These are phyloP conservation scores for Lactarius trivialis DNA, from an alignment of 768 basidiomycete genomes.

Conservation along the genomic window DNA sequence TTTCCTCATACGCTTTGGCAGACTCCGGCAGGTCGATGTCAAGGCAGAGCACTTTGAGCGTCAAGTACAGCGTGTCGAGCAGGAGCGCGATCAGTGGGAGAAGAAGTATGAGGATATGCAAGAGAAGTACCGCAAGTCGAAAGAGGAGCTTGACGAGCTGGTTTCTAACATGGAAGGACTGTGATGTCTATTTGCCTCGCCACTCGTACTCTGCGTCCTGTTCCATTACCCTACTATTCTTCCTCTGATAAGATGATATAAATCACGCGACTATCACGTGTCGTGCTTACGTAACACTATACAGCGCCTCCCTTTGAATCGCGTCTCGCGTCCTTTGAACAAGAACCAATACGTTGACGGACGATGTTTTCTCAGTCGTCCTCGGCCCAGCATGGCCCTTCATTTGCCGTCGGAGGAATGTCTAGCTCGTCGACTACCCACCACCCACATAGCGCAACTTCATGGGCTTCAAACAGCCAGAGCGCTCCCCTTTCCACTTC, in stretches of 20 bases:
- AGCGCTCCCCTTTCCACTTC: constrained; percentile 40
- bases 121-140: constrained; percentile 63
- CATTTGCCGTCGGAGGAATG: constrained; percentile 58
- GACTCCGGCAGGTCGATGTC: constrained; percentile 92
- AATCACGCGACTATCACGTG: not conserved
- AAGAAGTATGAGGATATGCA: constrained; percentile 86
- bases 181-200: not conserved
- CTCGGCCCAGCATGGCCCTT: constrained; percentile 6
- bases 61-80: constrained; percentile 76
- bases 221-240: not conserved
- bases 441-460: constrained; percentile 43
- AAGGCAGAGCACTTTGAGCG: constrained; percentile 99
- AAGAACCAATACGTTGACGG: not conserved
- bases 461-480: constrained; percentile 48
- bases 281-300: no score
- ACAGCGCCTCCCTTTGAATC: not conserved
- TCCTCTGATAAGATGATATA: not conserved
- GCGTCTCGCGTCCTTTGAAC: not conserved
- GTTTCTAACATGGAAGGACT: constrained; percentile 59
- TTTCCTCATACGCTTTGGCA: constrained; percentile 30
- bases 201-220: not conserved
- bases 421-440: constrained; percentile 39
- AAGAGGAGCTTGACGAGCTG: constrained; percentile 81
- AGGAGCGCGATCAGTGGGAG: constrained; percentile 92
- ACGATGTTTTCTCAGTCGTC: constrained; percentile 19